A percentile compares a stretch with the other conserved stretches of the same genome.
Evolutionary conservation across 768 basidiomycete species (phyloP).

Genomic region (Hortiboletus campestris): DNA sequence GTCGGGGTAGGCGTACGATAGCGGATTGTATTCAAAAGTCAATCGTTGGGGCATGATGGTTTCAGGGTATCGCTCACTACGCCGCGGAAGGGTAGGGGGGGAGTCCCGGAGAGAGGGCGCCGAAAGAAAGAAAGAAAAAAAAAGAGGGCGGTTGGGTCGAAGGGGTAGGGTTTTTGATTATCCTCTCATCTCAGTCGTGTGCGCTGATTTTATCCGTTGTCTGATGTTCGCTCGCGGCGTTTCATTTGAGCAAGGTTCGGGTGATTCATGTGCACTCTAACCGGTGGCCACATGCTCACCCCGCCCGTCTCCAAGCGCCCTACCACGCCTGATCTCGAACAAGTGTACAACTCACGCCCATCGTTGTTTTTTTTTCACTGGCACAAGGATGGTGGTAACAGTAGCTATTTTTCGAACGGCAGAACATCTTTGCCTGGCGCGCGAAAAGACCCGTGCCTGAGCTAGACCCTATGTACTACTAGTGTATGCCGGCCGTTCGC

Average conservation of each 20-base stretch:
- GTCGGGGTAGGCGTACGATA: conserved; percentile 23
- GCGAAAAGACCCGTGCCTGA: too few relatives aligned
- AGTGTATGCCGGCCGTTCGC: too few relatives aligned
- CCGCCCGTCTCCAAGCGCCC: too few relatives aligned
- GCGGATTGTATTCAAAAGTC: conserved; percentile 21
- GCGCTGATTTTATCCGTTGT: conserved; percentile 4
- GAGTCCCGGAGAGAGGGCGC: background rate
- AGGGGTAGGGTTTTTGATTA: background rate
- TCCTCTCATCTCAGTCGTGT: conserved; percentile 3
- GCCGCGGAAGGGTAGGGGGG: background rate
- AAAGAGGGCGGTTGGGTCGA: background rate
- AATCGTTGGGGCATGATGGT: conserved; percentile 10
- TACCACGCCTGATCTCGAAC: too few relatives aligned
- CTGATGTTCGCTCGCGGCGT: conserved; percentile 8
- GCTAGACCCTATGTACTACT: too few relatives aligned
- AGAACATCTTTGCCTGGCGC: too few relatives aligned
- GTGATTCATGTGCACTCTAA: background rate
- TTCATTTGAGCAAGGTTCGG: conserved; percentile 2
- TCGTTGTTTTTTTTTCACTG: too few relatives aligned
- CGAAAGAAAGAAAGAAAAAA: background rate
- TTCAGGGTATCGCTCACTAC: too few relatives aligned
- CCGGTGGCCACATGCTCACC: too few relatives aligned
- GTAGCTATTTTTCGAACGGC: too few relatives aligned
- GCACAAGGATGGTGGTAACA: too few relatives aligned
- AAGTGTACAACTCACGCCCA: too few relatives aligned